These are phyloP conservation scores for Astrothelium subdiscretum DNA, from an alignment of 495 filamentous ascomycete species.

Conservation along the genomic window DNA sequence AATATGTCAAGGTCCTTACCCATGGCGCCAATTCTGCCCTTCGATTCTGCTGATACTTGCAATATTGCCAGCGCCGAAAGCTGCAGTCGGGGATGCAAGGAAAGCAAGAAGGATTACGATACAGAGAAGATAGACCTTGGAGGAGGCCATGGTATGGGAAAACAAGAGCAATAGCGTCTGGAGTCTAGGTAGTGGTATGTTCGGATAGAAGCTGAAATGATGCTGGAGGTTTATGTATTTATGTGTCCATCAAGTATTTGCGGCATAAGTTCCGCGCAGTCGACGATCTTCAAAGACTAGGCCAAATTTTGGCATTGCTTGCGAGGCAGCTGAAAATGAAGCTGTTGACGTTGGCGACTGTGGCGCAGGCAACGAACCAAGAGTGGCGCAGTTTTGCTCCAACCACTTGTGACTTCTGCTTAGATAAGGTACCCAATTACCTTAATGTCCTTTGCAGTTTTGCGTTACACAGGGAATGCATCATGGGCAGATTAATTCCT, in stretches of 20 bases:
- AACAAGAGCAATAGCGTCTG: background rate
- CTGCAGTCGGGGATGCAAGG: conserved; percentile 50
- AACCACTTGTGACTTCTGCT: no score
- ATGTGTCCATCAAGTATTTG: background rate
- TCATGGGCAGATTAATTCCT: no score
- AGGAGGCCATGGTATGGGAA: background rate
- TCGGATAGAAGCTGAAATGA: background rate
- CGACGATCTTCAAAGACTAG: background rate
- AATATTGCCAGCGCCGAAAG: conserved; percentile 94
- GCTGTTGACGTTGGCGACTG: background rate
- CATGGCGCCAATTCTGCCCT: conserved; percentile 94
- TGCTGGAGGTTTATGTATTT: background rate
- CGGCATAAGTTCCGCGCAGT: background rate
- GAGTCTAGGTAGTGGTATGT: background rate
- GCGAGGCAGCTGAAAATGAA: background rate
- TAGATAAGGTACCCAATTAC: background rate
- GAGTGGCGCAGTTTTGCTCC: background rate
- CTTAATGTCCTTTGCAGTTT: no score
- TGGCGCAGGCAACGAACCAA: background rate
- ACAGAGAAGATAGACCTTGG: conserved; percentile 13
- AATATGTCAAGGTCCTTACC: conserved; percentile 32
- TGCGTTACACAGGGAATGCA: no score
- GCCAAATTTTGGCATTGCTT: background rate
- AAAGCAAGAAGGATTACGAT: conserved; percentile 40
- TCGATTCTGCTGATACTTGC: conserved; percentile 88